Evolutionary conservation across 2,329 filamentous ascomycete species (phyloP).

Genomic region (Phaeophleospora eucalypticola): DNA sequence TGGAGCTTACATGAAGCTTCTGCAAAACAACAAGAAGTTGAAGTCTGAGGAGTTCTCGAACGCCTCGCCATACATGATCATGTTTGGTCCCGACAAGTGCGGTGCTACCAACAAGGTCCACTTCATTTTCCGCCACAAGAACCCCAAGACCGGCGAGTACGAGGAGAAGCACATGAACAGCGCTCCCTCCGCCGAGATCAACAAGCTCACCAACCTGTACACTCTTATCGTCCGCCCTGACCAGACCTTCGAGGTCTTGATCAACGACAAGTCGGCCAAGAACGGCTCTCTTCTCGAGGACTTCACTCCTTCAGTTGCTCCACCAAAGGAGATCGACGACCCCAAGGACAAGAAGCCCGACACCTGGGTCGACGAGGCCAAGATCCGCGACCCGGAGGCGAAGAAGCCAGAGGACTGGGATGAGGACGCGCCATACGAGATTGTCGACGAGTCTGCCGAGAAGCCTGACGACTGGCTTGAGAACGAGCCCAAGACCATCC

Average conservation of each 20-base stretch:
- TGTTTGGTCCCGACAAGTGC: constrained; percentile 99
- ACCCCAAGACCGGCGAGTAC: constrained; percentile 98
- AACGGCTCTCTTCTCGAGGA: constrained; percentile 89
- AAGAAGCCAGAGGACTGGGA: constrained; percentile 99
- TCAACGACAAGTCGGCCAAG: constrained; percentile 85
- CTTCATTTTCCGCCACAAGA: constrained; percentile 99
- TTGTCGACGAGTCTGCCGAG: constrained; percentile 86
- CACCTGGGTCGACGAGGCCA: constrained; percentile 90
- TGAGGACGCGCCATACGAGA: constrained; percentile 94
- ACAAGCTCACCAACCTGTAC: constrained; percentile 92
- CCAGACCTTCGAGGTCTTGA: constrained; percentile 89
- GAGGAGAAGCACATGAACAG: constrained; percentile 97
- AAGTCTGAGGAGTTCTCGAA: constrained; percentile 98
- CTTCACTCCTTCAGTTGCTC: constrained; percentile 91
- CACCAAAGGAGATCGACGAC: constrained; percentile 90
- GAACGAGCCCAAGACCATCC: constrained; percentile 73
- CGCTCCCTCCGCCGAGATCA: constrained; percentile 79
- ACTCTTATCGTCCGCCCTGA: constrained; percentile 94
- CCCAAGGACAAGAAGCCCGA: constrained; percentile 88
- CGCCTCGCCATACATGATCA: constrained; percentile 95
- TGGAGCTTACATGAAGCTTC: constrained; percentile 98
- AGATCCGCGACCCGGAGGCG: constrained; percentile 87
- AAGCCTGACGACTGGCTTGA: constrained; percentile 96
- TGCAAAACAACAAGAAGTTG: constrained; percentile 94
- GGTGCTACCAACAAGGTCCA: constrained; percentile 95